Percentiles rank a stretch among this genome's conserved stretches.
These are phyloP conservation scores for Fusarium decemcellulare DNA, from an alignment of 2,329 filamentous ascomycete species.

Conservation along the genomic window DNA sequence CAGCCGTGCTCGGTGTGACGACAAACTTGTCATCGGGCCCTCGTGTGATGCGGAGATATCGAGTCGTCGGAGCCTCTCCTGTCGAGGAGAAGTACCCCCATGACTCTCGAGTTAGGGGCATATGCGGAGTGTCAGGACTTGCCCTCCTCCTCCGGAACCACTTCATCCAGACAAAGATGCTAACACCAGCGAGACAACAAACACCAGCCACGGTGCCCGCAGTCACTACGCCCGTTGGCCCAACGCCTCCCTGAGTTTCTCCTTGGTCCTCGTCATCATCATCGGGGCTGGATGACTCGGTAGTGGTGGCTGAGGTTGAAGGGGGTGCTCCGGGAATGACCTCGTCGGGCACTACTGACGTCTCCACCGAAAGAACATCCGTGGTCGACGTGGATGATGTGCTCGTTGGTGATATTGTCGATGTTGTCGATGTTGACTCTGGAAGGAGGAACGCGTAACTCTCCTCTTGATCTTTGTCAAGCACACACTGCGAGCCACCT, in stretches of 20 bases:
- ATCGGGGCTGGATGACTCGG: conserved; percentile 23
- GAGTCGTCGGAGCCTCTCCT: conserved; percentile 30
- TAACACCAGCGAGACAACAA: conserved; percentile 39
- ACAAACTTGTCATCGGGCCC: conserved; percentile 46
- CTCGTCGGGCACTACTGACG: conserved; percentile 32
- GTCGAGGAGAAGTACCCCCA: conserved; percentile 42
- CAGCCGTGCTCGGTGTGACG: conserved; percentile 42
- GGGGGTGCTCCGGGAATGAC: conserved; percentile 21
- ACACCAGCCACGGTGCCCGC: conserved; percentile 44
- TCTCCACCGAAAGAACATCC: conserved; percentile 34
- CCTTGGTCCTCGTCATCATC: conserved; percentile 20
- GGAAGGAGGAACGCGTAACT: conserved; percentile 40
- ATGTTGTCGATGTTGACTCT: conserved; percentile 20
- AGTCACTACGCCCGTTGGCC: conserved; percentile 41
- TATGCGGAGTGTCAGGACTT: conserved; percentile 9
- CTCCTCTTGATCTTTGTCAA: conserved; percentile 39
- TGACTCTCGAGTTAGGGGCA: conserved; percentile 21
- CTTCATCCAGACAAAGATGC: conserved; percentile 46
- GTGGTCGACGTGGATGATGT: conserved; percentile 20
- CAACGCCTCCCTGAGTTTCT: conserved; percentile 17
- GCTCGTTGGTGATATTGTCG: background rate
- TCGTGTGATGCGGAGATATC: conserved; percentile 38
- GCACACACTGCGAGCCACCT: conserved; percentile 33
- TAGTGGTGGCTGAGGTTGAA: conserved; percentile 13
- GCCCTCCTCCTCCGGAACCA: conserved; percentile 43